Percentiles rank a stretch among this genome's conserved stretches.
These are phyloP conservation scores for Tetrastigma voinierianum DNA, from an alignment of 164 flowering plant species.

Conservation along the genomic window DNA sequence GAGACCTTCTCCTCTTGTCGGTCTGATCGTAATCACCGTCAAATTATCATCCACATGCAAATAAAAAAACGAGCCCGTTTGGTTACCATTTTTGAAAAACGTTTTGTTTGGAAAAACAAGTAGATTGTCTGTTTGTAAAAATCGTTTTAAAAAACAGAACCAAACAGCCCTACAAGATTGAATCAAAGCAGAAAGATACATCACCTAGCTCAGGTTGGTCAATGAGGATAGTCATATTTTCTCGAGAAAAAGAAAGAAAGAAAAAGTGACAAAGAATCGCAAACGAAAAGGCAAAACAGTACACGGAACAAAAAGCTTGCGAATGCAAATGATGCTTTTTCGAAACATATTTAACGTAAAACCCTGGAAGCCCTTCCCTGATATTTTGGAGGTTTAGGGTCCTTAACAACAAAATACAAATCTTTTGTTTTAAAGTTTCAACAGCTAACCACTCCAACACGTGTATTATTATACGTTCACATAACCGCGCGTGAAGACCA, in stretches of 20 bases:
- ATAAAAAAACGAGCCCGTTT: neutral
- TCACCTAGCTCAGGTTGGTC: slow-evolving; percentile 20
- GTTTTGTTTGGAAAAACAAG: too few species aligned
- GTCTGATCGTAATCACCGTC: neutral
- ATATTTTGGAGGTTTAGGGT: slow-evolving; percentile 13
- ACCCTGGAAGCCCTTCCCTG: slow-evolving; percentile 16
- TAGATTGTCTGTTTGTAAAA: too few species aligned
- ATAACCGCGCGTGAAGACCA: too few species aligned
- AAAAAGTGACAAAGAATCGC: neutral
- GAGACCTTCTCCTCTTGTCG: slow-evolving; percentile 17
- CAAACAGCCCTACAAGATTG: neutral
- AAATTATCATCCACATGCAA: neutral
- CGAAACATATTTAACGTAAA: slow-evolving; percentile 7
- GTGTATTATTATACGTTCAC: too few species aligned
- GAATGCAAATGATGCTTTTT: neutral
- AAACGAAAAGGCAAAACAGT: neutral
- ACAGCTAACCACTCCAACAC: too few species aligned
- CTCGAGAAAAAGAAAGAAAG: neutral
- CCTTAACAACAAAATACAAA: slow-evolving; percentile 23
- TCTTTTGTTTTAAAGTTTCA: neutral
- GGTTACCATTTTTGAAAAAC: too few species aligned
- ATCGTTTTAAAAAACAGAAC: too few species aligned
- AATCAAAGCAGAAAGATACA: slow-evolving; percentile 1
- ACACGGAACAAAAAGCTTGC: neutral
- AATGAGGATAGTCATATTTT: slow-evolving; percentile 22